Evolutionary conservation across 768 basidiomycete species (phyloP).

Genomic region (Amanita phalloides): DNA sequence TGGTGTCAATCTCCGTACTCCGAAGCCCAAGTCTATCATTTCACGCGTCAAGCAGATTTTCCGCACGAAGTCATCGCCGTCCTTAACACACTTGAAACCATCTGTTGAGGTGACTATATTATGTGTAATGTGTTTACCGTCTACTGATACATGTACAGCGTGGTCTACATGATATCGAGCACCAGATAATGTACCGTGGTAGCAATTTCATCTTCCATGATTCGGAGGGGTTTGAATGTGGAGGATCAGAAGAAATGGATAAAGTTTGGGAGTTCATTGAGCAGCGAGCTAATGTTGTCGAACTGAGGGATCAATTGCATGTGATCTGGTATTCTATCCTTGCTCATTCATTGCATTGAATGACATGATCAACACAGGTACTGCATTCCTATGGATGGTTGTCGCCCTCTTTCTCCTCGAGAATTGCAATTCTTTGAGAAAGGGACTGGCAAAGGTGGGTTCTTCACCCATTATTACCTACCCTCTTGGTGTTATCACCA

Average conservation of each 20-base stretch:
- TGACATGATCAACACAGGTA: neutral
- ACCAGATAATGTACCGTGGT: conserved; percentile 15
- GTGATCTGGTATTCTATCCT: conserved; percentile 22
- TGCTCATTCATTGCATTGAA: neutral
- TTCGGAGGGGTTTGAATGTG: conserved; percentile 29
- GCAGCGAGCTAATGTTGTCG: no score
- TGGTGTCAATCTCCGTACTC: no score
- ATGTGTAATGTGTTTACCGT: neutral
- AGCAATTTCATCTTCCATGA: conserved; percentile 32
- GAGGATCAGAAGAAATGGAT: conserved; percentile 16
- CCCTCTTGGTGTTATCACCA: no score
- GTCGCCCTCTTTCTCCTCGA: neutral
- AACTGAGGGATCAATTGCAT: conserved; percentile 19
- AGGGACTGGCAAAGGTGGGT: conserved; percentile 14
- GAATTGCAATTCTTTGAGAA: neutral
- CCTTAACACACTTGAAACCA: neutral
- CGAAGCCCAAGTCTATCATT: no score
- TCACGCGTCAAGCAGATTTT: no score
- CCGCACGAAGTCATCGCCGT: neutral
- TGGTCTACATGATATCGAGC: conserved; percentile 22
- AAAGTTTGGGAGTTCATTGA: neutral
- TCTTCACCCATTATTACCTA: neutral
- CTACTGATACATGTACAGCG: conserved; percentile 12
- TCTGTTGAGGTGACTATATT: conserved; percentile 10
- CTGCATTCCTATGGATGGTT: neutral